Percentiles rank a stretch among this genome's conserved stretches.
Conservation (phyloP, 805 yeast genomes). For the Kazachstania kunashirensis region DNA sequence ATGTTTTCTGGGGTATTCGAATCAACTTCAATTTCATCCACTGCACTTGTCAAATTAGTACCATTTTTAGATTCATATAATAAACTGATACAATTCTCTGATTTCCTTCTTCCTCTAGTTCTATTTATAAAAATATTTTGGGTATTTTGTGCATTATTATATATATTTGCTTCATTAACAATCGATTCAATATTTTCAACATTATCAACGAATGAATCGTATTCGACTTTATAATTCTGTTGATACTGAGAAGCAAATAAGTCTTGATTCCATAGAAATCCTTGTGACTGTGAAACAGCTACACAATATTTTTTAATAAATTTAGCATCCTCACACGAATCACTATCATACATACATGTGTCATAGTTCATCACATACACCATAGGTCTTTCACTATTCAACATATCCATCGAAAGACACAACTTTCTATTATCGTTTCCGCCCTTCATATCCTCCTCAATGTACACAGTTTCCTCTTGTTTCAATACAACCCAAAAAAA, state of each 20-base stretch:
- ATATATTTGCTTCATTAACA: no score
- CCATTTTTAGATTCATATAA: constrained; percentile 1
- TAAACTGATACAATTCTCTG: not conserved
- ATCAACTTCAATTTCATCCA: constrained; percentile 1
- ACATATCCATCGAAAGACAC: not conserved
- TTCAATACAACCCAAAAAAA: no score
- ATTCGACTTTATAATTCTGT: constrained; percentile 38
- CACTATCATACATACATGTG: no score
- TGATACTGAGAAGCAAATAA: constrained; percentile 63
- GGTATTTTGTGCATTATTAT: no score
- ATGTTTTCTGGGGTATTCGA: not conserved
- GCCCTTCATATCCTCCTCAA: no score
- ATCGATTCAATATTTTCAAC: constrained; percentile 19
- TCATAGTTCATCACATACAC: no score
- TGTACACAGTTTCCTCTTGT: no score
- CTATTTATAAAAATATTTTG: not conserved
- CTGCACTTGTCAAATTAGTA: not conserved
- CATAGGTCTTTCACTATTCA: not conserved
- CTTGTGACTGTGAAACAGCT: constrained; percentile 46
- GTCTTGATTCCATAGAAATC: constrained; percentile 70
- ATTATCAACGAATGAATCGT: constrained; percentile 15
- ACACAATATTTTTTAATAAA: constrained; percentile 12
- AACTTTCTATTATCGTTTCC: not conserved
- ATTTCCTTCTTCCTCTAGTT: not conserved
- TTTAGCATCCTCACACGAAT: no score